phyloP scores from a whole-genome alignment of 495 filamentous ascomycete genomes.

The Penicillium silybi region DNA sequence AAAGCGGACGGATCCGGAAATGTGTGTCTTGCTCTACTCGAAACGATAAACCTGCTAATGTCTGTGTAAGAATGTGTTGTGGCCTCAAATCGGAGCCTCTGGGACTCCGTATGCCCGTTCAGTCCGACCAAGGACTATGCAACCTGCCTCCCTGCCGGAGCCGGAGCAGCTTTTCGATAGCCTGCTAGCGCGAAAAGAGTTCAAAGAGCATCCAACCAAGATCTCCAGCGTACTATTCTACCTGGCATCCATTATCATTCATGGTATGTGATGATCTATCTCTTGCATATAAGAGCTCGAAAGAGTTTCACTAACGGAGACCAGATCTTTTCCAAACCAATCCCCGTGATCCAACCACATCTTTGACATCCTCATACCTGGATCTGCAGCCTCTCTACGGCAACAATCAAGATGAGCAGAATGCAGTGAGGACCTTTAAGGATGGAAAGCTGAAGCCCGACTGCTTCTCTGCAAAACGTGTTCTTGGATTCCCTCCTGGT shows the following conservation, averaged over 20 bases:
- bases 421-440: slow-evolving; percentile 70
- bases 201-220: slow-evolving; percentile 67
- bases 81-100: slow-evolving; percentile 63
- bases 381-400: slow-evolving; percentile 86
- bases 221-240: slow-evolving; percentile 89
- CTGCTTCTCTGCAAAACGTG: slow-evolving; percentile 69
- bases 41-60: not conserved
- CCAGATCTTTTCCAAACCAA: slow-evolving; percentile 61
- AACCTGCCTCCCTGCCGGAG: slow-evolving; percentile 66
- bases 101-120: slow-evolving; percentile 68
- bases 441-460: slow-evolving; percentile 85
- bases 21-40: slow-evolving; percentile 23
- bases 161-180: slow-evolving; percentile 75
- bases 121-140: slow-evolving; percentile 59
- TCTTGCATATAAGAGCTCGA: not conserved
- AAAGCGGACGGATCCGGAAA: slow-evolving; percentile 69
- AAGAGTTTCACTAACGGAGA: slow-evolving; percentile 13
- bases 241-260: slow-evolving; percentile 84
- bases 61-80: slow-evolving; percentile 46
- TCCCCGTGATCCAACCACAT: slow-evolving; percentile 51
- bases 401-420: slow-evolving; percentile 71
- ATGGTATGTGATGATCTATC: slow-evolving; percentile 42
- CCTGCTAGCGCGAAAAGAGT: slow-evolving; percentile 59
- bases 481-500: slow-evolving; percentile 80
- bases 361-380: slow-evolving; percentile 77